Conservation (phyloP, 2,329 filamentous ascomycete species). For the Colletotrichum sp. region DNA sequence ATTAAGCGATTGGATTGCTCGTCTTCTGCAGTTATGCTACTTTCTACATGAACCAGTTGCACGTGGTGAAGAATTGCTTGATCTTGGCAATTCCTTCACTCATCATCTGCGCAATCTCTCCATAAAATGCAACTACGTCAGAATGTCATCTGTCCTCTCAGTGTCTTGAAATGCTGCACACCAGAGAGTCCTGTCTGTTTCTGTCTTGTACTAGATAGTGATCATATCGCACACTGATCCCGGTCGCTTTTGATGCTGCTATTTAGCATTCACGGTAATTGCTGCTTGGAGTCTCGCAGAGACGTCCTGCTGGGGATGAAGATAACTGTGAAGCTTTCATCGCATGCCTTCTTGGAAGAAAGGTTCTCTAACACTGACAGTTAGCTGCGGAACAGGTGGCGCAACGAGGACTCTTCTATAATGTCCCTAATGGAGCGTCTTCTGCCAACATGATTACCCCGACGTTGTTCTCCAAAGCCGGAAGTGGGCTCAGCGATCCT, state of each 20-base stretch:
- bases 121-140: background rate
- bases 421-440: background rate
- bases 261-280: background rate
- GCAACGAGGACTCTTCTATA: background rate
- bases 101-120: background rate
- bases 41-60: background rate
- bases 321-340: background rate
- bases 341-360: background rate
- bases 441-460: background rate
- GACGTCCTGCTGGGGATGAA: background rate
- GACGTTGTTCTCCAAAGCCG: background rate
- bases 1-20: no score
- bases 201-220: background rate
- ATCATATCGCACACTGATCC: background rate
- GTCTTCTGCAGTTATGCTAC: no score
- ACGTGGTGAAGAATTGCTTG: background rate
- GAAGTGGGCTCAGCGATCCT: background rate
- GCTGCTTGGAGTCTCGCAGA: background rate
- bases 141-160: no score
- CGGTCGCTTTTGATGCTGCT: background rate
- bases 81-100: background rate
- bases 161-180: no score
- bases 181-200: background rate
- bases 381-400: background rate
- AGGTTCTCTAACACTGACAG: background rate